Percentiles rank a stretch among this genome's conserved stretches.
These are phyloP conservation scores for Globisporangium cystogenes DNA, from an alignment of 352 stramenopile genomes.

Conservation along the genomic window DNA sequence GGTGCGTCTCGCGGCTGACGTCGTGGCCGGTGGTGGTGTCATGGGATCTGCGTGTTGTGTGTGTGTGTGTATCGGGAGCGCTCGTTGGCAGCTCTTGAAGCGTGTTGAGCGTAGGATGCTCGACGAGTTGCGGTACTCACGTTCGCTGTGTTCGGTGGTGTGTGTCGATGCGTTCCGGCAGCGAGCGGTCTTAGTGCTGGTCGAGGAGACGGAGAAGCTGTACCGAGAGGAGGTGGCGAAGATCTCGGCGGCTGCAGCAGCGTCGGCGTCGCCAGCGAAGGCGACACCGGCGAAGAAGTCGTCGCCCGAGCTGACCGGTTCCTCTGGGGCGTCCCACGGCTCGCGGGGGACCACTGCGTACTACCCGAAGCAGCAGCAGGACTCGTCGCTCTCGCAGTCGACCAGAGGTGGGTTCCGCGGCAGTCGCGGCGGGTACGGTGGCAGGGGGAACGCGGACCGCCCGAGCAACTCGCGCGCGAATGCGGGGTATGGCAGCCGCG, in stretches of 20 bases:
- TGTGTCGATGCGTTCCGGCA: slow-evolving; percentile 7
- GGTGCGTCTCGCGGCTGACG: slow-evolving; percentile 19
- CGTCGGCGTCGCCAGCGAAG: neutral
- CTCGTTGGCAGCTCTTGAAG: no score
- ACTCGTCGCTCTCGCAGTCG: slow-evolving; percentile 5
- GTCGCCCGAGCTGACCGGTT: neutral
- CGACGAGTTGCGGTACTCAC: no score
- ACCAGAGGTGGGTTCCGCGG: slow-evolving; percentile 9
- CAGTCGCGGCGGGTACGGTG: slow-evolving; percentile 2
- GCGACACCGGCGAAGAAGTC: slow-evolving; percentile 1
- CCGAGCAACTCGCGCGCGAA: slow-evolving; percentile 6
- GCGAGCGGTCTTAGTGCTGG: slow-evolving; percentile 61
- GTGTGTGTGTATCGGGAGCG: slow-evolving; percentile 1
- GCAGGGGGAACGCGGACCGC: slow-evolving; percentile 1
- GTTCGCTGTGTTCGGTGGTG: neutral
- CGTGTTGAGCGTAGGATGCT: no score
- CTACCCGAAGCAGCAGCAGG: slow-evolving; percentile 3
- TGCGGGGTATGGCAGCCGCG: neutral
- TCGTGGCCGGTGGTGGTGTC: neutral
- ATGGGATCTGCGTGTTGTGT: slow-evolving; percentile 3
- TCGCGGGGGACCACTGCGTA: neutral
- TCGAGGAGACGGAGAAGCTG: slow-evolving; percentile 63
- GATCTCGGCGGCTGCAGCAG: neutral
- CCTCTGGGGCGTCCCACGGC: neutral
- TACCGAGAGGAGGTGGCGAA: slow-evolving; percentile 48